A percentile compares a stretch with the other conserved stretches of the same genome.
Evolutionary conservation across 805 yeast species (phyloP).

Genomic region (Sugiyamaella smithiae): DNA sequence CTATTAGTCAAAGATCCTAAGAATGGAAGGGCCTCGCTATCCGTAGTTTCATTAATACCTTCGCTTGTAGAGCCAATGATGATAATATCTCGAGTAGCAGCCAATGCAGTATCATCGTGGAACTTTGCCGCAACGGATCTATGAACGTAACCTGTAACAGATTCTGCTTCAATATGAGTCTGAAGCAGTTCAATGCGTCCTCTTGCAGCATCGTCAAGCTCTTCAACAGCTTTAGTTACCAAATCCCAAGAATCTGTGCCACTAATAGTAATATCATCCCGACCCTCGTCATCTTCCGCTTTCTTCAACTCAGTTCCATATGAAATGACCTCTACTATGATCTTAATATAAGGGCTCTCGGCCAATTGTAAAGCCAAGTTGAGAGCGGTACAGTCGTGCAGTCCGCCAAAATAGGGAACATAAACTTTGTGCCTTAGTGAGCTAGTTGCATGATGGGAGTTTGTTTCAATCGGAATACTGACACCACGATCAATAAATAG

Average conservation of each 20-base stretch:
- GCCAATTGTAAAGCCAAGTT: conserved; percentile 21
- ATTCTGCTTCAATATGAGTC: not conserved
- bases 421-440: conserved; percentile 13
- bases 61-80: not conserved
- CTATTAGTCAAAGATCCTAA: not conserved
- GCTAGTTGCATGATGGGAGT: not conserved
- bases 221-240: not conserved
- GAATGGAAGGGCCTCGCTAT: not conserved
- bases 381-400: conserved; percentile 19
- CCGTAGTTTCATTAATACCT: not conserved
- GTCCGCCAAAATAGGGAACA: conserved; percentile 20
- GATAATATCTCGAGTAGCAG: not conserved
- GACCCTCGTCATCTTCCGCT: not conserved
- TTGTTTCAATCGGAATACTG: conserved; percentile 13
- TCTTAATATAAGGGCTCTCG: conserved; percentile 13
- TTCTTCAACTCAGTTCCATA: not conserved
- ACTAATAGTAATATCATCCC: conserved; percentile 12
- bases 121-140: not conserved
- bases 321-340: conserved; percentile 17
- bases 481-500: conserved; percentile 21
- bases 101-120: not conserved
- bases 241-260: conserved; percentile 14
- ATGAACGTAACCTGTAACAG: not conserved
- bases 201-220: not conserved
- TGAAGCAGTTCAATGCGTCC: not conserved